Evolutionary conservation across 495 filamentous ascomycete species (phyloP), one percentile per base, ranked within the genome.

Genomic region (Xylaria grammica): DNA sequence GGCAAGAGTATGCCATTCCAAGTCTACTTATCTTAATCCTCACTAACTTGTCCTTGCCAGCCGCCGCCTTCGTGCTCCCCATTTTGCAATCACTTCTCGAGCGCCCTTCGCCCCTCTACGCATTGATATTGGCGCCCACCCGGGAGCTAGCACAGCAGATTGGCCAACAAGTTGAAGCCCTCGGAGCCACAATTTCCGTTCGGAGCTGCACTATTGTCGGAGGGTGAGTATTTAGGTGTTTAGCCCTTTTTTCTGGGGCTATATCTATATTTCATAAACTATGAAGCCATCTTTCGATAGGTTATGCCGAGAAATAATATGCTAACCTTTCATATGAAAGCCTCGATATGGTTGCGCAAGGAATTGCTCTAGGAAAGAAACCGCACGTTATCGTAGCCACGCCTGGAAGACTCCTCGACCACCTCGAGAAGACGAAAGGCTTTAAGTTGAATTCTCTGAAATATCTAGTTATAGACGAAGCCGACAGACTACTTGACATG

Each of bases 351-450:
- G 88, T 97, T 0, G 82, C 92, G 1, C 95, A 99, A 73, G 76
- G 89, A 1, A 94, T 99, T 63, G 87, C 92, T 0, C 84, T 99
- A 1, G 91, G 89, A 8, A 97, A 96, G 83, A 94, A 92, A 62
- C 94, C 94, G 3, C 94, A 98, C 63, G 87, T 97, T 13, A 74
- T 97, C 36, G 88, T 92, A 19, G 95, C 94, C 0, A 97, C 95
- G 0, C 95, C 95, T 0, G 94, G 95, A 52, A 86, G 95, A 56
- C 78, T 99, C 11, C 81, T 97, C 2, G 95, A 99, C 69, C 95
- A 99, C 73, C 80, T 97, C 10, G 94, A 99, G 75, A 97, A 97
- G 73, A 99, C 95, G 7, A 97, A 96, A 74, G 94, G 95, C 9
- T 99, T 99, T 76, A 91, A 88, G 8, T 78, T 97, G 40, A 85